Base-by-base conservation (phyloP, 1,284 basidiomycete genomes). In the Cutaneotrichosporon curvatum region DNA sequence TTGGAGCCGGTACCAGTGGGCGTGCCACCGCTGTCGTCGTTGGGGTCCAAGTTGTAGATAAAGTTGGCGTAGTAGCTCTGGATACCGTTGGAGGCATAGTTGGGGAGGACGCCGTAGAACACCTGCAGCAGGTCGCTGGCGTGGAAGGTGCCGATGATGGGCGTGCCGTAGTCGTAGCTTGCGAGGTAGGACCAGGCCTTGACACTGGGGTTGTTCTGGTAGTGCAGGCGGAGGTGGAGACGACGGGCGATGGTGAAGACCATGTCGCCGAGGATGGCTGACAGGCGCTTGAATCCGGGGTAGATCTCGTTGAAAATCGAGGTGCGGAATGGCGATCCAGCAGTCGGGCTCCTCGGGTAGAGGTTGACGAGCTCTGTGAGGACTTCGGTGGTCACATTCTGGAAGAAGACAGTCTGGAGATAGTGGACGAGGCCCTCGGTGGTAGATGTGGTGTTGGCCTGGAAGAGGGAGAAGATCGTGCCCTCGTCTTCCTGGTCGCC, bases 331-430 rank as follows among this genome's bases (percentile, higher is more conserved):
- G 53, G 48, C 11, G 46, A 54, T 30, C 67, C 67, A 4, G 50
- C 38, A 9, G 48, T 21, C 2, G 56, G 42, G 6, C 33, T 43
- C 28, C 55, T 30, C 2, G 60, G 56, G 48, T 70, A 68, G 4
- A 61, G 50, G 3, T 53, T 18, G 14, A 63, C 50, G 11, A 67
- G 32, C 4, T 58, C 40, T 2, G 43, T 44, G 30, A 66, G 18
- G 4, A 52, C 50, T 2, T 47, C 41, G 14, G 30, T 35, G 31
- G 41, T 37, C 2, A 57, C 58, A 4, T 40, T 21, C 20, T 16
- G 32, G 18, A 63, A 60, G 43, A 63, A 59, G 30, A 60, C 8
- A 14, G 50, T 30, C 8, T 50, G 40, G 33, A 72, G 46, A 33
- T 57, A 55, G 10, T 43, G 30, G 37, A 40, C 41, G 8, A 50